Conservation (phyloP, 148 eudicot genomes). For the Rheum nobile region DNA sequence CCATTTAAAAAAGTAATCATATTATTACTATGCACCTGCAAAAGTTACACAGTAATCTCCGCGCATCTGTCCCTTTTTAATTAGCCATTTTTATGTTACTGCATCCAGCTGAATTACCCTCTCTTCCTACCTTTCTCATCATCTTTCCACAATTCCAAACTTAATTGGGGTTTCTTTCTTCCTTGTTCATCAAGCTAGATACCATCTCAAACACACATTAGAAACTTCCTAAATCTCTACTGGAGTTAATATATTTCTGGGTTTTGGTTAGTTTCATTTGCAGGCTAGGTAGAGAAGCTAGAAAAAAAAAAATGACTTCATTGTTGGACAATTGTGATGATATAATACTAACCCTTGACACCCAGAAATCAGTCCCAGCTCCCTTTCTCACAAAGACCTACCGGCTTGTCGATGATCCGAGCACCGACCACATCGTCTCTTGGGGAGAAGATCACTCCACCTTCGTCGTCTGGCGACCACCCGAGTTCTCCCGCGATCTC, state of each 20-base stretch:
- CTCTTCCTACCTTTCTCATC: neutral
- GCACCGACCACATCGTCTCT: conserved; percentile 67
- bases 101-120: neutral
- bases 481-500: conserved; percentile 81
- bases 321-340: conserved; percentile 57
- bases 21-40: neutral
- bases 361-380: conserved; percentile 62
- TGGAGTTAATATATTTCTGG: too few species aligned
- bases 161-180: neutral
- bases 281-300: too few species aligned
- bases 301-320: conserved; percentile 29
- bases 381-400: conserved; percentile 63
- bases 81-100: neutral
- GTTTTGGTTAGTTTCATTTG: too few species aligned
- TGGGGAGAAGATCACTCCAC: conserved; percentile 82
- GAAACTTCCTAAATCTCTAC: too few species aligned
- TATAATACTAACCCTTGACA: conserved; percentile 50
- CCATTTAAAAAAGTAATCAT: neutral
- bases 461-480: conserved; percentile 82
- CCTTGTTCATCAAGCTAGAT: neutral
- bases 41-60: neutral
- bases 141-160: neutral
- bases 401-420: conserved; percentile 47
- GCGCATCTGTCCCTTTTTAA: neutral
- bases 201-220: neutral